phyloP scores from a whole-genome alignment of 1,284 basidiomycete species.

The Boletellus dicymbophilus region DNA sequence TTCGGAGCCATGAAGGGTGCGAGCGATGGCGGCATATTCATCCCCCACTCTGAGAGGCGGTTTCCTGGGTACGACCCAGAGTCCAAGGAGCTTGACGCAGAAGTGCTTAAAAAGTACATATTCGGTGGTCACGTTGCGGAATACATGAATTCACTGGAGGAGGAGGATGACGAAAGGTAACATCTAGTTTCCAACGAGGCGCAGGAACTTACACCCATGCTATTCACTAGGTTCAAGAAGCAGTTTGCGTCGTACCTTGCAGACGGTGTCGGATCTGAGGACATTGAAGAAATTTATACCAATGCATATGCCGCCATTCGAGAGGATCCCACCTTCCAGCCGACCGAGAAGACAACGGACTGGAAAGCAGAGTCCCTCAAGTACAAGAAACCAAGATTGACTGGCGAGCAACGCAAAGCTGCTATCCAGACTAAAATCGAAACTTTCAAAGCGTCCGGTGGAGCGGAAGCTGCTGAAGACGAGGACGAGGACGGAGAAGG shows the following conservation, averaged over 20 bases:
- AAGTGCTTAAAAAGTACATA: slow-evolving; percentile 98
- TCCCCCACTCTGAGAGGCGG: slow-evolving; percentile 97
- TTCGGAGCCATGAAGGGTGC: slow-evolving; percentile 99
- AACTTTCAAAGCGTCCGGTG: slow-evolving; percentile 74
- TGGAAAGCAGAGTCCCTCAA: slow-evolving; percentile 91
- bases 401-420: slow-evolving; percentile 75
- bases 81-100: slow-evolving; percentile 91
- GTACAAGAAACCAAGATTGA: slow-evolving; percentile 74
- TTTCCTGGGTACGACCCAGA: slow-evolving; percentile 99
- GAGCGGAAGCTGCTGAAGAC: slow-evolving; percentile 43
- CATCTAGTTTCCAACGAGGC: slow-evolving; percentile 19
- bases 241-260: slow-evolving; percentile 96
- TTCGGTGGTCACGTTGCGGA: slow-evolving; percentile 98
- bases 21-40: slow-evolving; percentile 96
- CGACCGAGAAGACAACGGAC: slow-evolving; percentile 90
- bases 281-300: slow-evolving; percentile 96
- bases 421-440: slow-evolving; percentile 84
- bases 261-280: slow-evolving; percentile 94
- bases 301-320: slow-evolving; percentile 94
- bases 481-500: slow-evolving; percentile 51
- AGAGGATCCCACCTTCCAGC: slow-evolving; percentile 90
- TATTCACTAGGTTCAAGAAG: slow-evolving; percentile 87
- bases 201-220: slow-evolving; percentile 6
- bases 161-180: slow-evolving; percentile 98
- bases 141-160: slow-evolving; percentile 99